Evolutionary conservation across 805 yeast genomes (phyloP), one percentile per base, ranked within the genome.

Genomic region (Danielia oregonensis): DNA sequence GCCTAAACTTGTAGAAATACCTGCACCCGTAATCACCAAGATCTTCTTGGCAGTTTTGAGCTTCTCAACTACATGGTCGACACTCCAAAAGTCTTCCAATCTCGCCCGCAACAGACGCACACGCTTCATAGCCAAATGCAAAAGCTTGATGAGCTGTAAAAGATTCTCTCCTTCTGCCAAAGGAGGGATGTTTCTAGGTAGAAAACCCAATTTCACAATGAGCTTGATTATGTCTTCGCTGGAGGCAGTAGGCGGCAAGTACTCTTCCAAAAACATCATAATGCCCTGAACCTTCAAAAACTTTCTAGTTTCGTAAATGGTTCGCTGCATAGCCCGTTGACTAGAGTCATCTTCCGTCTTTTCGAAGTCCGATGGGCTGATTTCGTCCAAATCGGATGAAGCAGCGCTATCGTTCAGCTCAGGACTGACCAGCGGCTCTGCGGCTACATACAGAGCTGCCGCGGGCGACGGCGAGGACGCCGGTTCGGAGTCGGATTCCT

Each of bases 1-100:
- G 6, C 96, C 96, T 35, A 87, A 61, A 1, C 87, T 78, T 3
- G 96, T 87, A 23, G 94, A 84, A 35, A 88, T 86, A 16, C 97
- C 97, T 0, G 97, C 97, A 11, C 97, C 97, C 0, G 96, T 86
- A 15, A 88, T 56, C 0, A 88, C 88, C 39, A 89, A 51, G 8
- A 88, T 70, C 26, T 76, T 80, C 28, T 43, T 40, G 17, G 55
- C 46, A 7, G 28, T 16, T n/a, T 22, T 18, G 21, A 59, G 39
- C 17, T 48, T 48, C 2, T 63, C 65, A 2, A 76, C 57, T 2
- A 82, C 76, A 40, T 79, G 77, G 8, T 79, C 82, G 2, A 86
- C 48, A 0, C 82, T 75, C 34, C 67, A 59, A 44, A 83, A 76
- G 34, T 66, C 57, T 2, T 72, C 67, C 16, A 82, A 49, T 41